These are phyloP conservation scores for Quercus phellos DNA, from an alignment of 331 rosid species.

Conservation along the genomic window DNA sequence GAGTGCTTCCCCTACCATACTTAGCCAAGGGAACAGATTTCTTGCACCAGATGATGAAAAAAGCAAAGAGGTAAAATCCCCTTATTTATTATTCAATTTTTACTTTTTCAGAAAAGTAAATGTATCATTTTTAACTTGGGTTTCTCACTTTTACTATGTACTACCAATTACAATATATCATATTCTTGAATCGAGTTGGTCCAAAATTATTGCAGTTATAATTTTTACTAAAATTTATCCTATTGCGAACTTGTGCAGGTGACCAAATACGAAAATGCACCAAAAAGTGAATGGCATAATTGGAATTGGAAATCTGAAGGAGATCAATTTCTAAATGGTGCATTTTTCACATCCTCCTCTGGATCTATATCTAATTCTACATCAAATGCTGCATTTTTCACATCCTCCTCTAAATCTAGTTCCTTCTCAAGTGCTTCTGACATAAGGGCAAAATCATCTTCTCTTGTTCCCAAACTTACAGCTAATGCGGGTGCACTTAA, in stretches of 20 bases:
- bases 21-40: slow-evolving; percentile 89
- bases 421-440: slow-evolving; percentile 50
- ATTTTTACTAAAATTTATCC: neutral
- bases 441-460: slow-evolving; percentile 77
- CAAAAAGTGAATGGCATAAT: slow-evolving; percentile 66
- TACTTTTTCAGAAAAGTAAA: too few species aligned
- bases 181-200: too few species aligned
- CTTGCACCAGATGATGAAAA: slow-evolving; percentile 62
- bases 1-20: slow-evolving; percentile 83
- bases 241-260: slow-evolving; percentile 42
- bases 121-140: too few species aligned
- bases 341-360: slow-evolving; percentile 56
- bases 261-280: slow-evolving; percentile 84
- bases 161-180: too few species aligned
- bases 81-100: neutral
- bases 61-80: slow-evolving; percentile 69
- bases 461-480: slow-evolving; percentile 72
- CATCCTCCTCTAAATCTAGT: too few species aligned
- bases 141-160: too few species aligned
- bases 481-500: slow-evolving; percentile 54
- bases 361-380: slow-evolving; percentile 80
- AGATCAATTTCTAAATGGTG: slow-evolving; percentile 69
- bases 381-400: slow-evolving; percentile 39
- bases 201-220: too few species aligned
- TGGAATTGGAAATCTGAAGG: slow-evolving; percentile 98